Conservation (phyloP, 495 filamentous ascomycete genomes). For the Penicillium tannophilum region DNA sequence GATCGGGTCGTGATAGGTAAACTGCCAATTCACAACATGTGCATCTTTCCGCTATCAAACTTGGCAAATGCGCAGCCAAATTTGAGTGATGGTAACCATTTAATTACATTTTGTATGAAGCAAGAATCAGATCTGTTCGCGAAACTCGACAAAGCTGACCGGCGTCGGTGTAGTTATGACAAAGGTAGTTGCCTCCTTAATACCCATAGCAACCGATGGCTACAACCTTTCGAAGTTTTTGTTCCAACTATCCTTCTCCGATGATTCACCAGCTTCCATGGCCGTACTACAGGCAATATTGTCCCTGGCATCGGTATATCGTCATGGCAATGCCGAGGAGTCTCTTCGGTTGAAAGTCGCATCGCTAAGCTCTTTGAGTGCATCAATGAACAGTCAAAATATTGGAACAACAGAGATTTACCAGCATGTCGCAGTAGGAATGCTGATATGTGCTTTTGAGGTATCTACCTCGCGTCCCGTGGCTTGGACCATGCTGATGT, state of each 20-base stretch:
- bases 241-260: slow-evolving; percentile 15
- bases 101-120: slow-evolving; percentile 7
- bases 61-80: slow-evolving; percentile 7
- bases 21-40: background rate
- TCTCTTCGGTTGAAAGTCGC: slow-evolving; percentile 14
- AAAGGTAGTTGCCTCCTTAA: background rate
- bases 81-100: slow-evolving; percentile 2
- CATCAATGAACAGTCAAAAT: slow-evolving; percentile 1
- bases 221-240: slow-evolving; percentile 15
- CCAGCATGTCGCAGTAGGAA: slow-evolving; percentile 14
- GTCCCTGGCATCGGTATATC: slow-evolving; percentile 15
- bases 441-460: slow-evolving; percentile 20
- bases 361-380: slow-evolving; percentile 5
- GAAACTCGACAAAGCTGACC: background rate
- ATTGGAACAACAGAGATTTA: slow-evolving; percentile 13
- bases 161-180: background rate
- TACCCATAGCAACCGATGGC: slow-evolving; percentile 7
- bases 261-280: slow-evolving; percentile 15
- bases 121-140: background rate
- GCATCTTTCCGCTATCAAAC: slow-evolving; percentile 3
- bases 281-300: slow-evolving; percentile 18
- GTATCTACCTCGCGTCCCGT: background rate
- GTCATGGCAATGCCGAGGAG: slow-evolving; percentile 9
- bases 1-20: background rate
- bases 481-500: background rate